phyloP scores from a whole-genome alignment of 257 asterid genomes.

The Catharanthus roseus region DNA sequence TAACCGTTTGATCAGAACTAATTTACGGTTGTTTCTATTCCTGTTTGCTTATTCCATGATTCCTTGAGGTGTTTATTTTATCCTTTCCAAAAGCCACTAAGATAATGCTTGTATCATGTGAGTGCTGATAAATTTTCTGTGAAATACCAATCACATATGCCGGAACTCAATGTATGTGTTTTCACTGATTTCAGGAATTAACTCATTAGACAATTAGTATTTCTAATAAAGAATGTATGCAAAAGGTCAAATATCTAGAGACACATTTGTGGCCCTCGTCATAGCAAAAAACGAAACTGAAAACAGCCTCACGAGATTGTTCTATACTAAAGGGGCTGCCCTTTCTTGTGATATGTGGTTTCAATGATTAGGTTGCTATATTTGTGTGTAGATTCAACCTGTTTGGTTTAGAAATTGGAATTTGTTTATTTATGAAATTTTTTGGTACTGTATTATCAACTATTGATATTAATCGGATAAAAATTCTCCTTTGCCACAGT shows the following conservation, averaged over 20 bases:
- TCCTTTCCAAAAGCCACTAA: not conserved
- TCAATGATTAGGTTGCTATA: not conserved
- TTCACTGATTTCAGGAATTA: not conserved
- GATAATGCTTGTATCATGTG: not conserved
- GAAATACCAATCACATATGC: not conserved
- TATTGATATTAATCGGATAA: not conserved
- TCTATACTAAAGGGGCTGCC: not conserved
- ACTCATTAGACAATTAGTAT: not conserved
- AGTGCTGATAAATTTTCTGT: not conserved
- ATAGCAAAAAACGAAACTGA: not conserved
- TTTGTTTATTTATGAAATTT: not conserved
- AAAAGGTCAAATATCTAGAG: not conserved
- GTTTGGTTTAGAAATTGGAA: not conserved
- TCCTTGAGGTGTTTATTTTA: not conserved
- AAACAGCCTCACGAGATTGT: not conserved
- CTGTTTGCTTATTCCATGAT: not conserved
- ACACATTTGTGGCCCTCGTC: not conserved
- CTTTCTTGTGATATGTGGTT: not conserved
- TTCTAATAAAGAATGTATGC: not conserved
- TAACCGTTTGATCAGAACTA: not conserved
- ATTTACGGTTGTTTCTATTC: not conserved
- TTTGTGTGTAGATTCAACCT: not conserved
- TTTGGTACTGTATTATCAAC: not conserved
- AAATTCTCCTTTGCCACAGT: constrained; percentile 15
- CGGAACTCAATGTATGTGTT: not conserved